Evolutionary conservation across 164 flowering plant species (phyloP).

Genomic region (Umbellularia californica): DNA sequence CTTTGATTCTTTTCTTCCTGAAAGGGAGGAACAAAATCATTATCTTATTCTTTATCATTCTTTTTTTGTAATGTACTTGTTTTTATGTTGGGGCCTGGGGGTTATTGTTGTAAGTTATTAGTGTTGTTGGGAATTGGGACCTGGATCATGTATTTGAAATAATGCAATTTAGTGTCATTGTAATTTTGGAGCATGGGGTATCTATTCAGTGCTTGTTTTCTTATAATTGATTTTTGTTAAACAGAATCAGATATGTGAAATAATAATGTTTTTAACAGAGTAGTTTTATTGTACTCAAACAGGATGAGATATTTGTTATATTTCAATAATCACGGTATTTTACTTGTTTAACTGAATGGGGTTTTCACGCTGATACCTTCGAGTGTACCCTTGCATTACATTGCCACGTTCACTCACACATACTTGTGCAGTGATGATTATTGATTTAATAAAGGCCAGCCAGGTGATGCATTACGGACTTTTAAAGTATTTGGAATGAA

Average conservation of each 20-base stretch:
- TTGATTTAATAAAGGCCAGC: too few species aligned
- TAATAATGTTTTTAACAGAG: too few species aligned
- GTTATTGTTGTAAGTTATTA: not conserved
- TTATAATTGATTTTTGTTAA: not conserved
- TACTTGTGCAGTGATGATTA: too few species aligned
- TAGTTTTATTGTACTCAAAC: too few species aligned
- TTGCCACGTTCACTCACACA: too few species aligned
- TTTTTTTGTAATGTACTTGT: not conserved
- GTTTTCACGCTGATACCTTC: too few species aligned
- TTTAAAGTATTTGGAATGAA: too few species aligned
- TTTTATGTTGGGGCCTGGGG: constrained; percentile 1
- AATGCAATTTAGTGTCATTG: constrained; percentile 2
- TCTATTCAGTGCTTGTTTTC: not conserved
- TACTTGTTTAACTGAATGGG: too few species aligned
- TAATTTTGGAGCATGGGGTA: not conserved
- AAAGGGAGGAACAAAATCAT: not conserved
- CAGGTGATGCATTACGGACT: too few species aligned
- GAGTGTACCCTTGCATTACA: too few species aligned
- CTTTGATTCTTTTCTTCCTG: constrained; percentile 42
- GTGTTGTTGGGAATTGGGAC: not conserved
- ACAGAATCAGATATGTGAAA: not conserved
- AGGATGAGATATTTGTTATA: too few species aligned
- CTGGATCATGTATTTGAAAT: constrained; percentile 1
- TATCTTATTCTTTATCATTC: not conserved
- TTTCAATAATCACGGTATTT: too few species aligned